Evolutionary conservation across 1,284 basidiomycete genomes (phyloP).

Genomic region (Veloporphyrellus conicus): DNA sequence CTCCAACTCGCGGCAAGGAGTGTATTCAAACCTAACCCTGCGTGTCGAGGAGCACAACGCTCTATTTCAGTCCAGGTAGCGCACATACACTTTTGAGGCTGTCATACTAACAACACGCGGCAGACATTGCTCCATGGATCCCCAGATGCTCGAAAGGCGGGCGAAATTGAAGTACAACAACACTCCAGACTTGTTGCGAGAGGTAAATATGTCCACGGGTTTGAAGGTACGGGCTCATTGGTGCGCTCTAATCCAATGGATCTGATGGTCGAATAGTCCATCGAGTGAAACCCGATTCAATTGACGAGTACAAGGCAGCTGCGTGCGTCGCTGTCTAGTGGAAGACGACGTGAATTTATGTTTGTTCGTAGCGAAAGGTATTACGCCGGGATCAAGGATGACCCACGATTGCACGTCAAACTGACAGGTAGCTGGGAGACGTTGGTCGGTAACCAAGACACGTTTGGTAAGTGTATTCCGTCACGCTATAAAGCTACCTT

Average conservation of each 20-base stretch:
- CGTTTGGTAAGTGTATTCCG: conserved; percentile 46
- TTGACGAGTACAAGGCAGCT: conserved; percentile 79
- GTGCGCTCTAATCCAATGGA: background rate
- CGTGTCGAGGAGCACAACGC: conserved; percentile 35
- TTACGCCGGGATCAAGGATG: conserved; percentile 73
- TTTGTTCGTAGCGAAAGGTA: conserved; percentile 61
- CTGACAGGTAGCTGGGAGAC: conserved; percentile 90
- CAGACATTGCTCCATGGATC: conserved; percentile 70
- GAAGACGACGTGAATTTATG: conserved; percentile 9
- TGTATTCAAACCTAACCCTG: conserved; percentile 23
- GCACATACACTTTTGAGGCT: conserved; percentile 17
- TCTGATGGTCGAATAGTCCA: conserved; percentile 53
- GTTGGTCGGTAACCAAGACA: conserved; percentile 81
- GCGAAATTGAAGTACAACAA: conserved; percentile 70
- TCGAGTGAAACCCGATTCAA: conserved; percentile 73
- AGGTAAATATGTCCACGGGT: conserved; percentile 84
- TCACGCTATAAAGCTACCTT: background rate
- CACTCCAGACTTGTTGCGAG: conserved; percentile 82
- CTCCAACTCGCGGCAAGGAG: conserved; percentile 28
- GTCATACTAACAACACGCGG: conserved; percentile 20
- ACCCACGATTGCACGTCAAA: conserved; percentile 73
- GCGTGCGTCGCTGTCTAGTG: conserved; percentile 55
- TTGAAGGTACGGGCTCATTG: conserved; percentile 65
- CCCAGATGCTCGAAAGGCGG: conserved; percentile 77
- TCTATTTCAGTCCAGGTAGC: conserved; percentile 62